Evolutionary conservation across 208 protist genomes (phyloP).

Genomic region (Trypanosoma conorhini): DNA sequence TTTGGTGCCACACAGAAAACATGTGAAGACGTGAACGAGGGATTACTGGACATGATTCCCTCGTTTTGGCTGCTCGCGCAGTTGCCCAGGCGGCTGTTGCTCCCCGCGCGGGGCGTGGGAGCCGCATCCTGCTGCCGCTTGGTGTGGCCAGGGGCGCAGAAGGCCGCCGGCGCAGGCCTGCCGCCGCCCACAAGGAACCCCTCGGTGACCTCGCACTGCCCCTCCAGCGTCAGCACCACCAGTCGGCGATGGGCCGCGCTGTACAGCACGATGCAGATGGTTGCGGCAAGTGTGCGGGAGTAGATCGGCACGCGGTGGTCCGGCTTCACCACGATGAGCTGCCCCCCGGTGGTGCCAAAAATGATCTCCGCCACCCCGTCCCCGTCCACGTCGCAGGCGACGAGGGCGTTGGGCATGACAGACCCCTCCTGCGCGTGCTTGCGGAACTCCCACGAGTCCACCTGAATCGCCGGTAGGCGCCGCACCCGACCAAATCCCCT

Average conservation of each 20-base stretch:
- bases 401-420: slow-evolving; percentile 78
- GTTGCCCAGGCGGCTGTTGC: background rate
- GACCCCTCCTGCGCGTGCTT: slow-evolving; percentile 77
- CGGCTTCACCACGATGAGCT: slow-evolving; percentile 74
- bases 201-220: slow-evolving; percentile 83
- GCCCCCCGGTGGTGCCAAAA: slow-evolving; percentile 83
- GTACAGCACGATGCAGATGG: slow-evolving; percentile 87
- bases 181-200: slow-evolving; percentile 40
- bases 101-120: background rate
- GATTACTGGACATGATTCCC: background rate
- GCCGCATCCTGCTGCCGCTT: background rate
- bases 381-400: slow-evolving; percentile 74
- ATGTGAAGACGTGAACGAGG: background rate
- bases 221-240: slow-evolving; percentile 84
- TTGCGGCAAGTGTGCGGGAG: slow-evolving; percentile 61
- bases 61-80: background rate
- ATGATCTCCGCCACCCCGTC: slow-evolving; percentile 85
- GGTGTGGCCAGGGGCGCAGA: background rate
- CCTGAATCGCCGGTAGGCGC: slow-evolving; percentile 53
- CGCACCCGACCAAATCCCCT: background rate
- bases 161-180: background rate
- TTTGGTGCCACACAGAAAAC: slow-evolving; percentile 83
- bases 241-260: slow-evolving; percentile 40
- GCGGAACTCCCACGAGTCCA: slow-evolving; percentile 88
- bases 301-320: slow-evolving; percentile 67